Percentiles rank a stretch among this genome's conserved stretches.
Evolutionary conservation across 1,139 yeast species (phyloP).

Genomic region (Nakaseomyces glabratus): DNA sequence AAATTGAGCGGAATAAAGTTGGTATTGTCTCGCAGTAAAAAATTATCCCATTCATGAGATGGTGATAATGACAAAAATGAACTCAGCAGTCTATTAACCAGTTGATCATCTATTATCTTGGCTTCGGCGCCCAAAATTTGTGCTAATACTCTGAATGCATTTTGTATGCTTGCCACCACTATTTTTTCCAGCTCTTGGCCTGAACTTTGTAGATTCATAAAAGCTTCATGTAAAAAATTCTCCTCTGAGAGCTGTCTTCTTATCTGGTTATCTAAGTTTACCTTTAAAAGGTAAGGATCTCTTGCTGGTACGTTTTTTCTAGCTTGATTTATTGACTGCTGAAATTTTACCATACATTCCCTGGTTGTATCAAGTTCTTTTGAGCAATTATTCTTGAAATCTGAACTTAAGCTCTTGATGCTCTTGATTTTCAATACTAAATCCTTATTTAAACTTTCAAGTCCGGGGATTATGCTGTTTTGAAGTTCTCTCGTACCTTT

Average conservation of each 20-base stretch:
- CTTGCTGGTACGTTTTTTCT: conserved; percentile 31
- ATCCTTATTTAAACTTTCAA: conserved; percentile 79
- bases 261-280: conserved; percentile 65
- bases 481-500: conserved; percentile 65
- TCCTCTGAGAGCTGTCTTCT: conserved; percentile 74
- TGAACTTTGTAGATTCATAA: conserved; percentile 72
- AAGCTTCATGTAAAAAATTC: conserved; percentile 80
- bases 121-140: conserved; percentile 60
- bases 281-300: conserved; percentile 78
- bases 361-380: conserved; percentile 63
- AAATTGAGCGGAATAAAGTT: conserved; percentile 70
- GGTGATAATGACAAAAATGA: conserved; percentile 77
- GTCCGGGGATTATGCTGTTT: conserved; percentile 63
- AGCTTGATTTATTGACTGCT: conserved; percentile 39
- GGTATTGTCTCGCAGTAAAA: conserved; percentile 53
- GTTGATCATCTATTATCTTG: conserved; percentile 52
- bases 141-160: conserved; percentile 65
- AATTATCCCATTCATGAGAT: conserved; percentile 81
- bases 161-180: conserved; percentile 78
- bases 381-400: conserved; percentile 66
- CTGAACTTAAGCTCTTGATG: conserved; percentile 70
- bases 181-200: conserved; percentile 86
- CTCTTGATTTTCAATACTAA: conserved; percentile 78
- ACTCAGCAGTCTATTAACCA: conserved; percentile 56
- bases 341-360: conserved; percentile 41